Conservation (phyloP, 2,329 filamentous ascomycete genomes). For the Cordyceps cicadae region DNA sequence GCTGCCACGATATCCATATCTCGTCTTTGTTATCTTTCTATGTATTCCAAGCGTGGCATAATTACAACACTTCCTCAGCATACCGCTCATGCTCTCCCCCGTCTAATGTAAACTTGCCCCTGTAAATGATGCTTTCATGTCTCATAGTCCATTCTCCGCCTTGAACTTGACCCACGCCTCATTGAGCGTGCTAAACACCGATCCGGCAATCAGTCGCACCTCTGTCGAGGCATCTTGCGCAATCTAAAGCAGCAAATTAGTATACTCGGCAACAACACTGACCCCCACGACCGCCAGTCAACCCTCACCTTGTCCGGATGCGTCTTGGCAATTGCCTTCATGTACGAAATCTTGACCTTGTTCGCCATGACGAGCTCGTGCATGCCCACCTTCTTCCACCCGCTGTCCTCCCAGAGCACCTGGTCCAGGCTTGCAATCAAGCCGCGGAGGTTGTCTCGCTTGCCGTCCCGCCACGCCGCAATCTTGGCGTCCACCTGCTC, state of each 20-base stretch:
- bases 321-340: constrained; percentile 98
- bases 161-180: constrained; percentile 70
- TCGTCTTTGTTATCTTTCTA: background rate
- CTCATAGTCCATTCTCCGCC: constrained; percentile 54
- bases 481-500: constrained; percentile 80
- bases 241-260: constrained; percentile 35
- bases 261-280: background rate
- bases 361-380: constrained; percentile 86
- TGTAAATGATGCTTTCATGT: constrained; percentile 8
- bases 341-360: constrained; percentile 95
- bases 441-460: constrained; percentile 85
- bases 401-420: constrained; percentile 84
- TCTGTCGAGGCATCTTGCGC: constrained; percentile 58
- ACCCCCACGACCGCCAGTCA: background rate
- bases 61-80: background rate
- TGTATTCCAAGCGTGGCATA: background rate
- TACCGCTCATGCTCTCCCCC: background rate
- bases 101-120: constrained; percentile 7
- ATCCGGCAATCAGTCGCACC: constrained; percentile 55
- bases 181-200: constrained; percentile 60
- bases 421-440: constrained; percentile 77
- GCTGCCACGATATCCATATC: background rate
- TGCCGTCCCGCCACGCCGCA: constrained; percentile 76
- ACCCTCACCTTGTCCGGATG: constrained; percentile 90
- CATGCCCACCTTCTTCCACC: constrained; percentile 96